Percentiles rank a stretch among this genome's conserved stretches.
These are phyloP conservation scores for Alternaria tenuissima DNA, from an alignment of 2,329 filamentous ascomycete species.

Conservation along the genomic window DNA sequence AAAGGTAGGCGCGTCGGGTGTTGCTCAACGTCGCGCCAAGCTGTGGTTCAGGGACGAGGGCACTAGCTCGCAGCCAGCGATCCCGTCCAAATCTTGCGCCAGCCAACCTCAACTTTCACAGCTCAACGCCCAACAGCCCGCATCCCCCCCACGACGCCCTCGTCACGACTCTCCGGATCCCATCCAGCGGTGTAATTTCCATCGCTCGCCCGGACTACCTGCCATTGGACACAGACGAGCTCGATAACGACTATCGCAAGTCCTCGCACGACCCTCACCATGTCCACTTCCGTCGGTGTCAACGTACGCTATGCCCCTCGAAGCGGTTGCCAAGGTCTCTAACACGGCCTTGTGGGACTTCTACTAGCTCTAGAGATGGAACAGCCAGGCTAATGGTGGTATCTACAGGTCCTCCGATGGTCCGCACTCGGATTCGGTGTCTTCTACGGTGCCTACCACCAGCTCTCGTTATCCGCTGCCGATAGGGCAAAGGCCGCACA, in stretches of 20 bases:
- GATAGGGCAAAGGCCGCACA: slow-evolving; percentile 75
- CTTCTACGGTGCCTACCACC: slow-evolving; percentile 96
- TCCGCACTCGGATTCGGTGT: slow-evolving; percentile 90
- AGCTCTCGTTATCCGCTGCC: slow-evolving; percentile 77
- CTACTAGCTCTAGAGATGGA: slow-evolving; percentile 14
- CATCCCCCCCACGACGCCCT: slow-evolving; percentile 31
- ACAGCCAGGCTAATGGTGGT: slow-evolving; percentile 34
- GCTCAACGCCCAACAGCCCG: slow-evolving; percentile 33
- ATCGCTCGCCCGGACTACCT: slow-evolving; percentile 28
- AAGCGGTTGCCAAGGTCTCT: slow-evolving; percentile 1
- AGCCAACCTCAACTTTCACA: slow-evolving; percentile 41
- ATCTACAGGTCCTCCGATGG: slow-evolving; percentile 88
- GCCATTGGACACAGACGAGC: slow-evolving; percentile 44
- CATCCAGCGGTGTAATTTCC: slow-evolving; percentile 21
- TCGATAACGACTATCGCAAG: slow-evolving; percentile 26
- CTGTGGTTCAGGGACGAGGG: slow-evolving; percentile 26
- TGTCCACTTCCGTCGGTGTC: slow-evolving; percentile 60
- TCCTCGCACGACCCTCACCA: slow-evolving; percentile 40
- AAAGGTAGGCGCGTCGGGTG: slow-evolving; percentile 11
- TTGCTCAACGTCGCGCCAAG: slow-evolving; percentile 39
- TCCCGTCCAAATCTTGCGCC: slow-evolving; percentile 38
- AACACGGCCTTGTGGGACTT: not conserved
- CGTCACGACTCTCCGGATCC: slow-evolving; percentile 27
- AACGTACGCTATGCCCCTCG: slow-evolving; percentile 56
- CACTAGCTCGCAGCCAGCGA: slow-evolving; percentile 25